phyloP scores from a whole-genome alignment of 371 early-diverging fungal genomes.

The Basidiobolus heterosporus region DNA sequence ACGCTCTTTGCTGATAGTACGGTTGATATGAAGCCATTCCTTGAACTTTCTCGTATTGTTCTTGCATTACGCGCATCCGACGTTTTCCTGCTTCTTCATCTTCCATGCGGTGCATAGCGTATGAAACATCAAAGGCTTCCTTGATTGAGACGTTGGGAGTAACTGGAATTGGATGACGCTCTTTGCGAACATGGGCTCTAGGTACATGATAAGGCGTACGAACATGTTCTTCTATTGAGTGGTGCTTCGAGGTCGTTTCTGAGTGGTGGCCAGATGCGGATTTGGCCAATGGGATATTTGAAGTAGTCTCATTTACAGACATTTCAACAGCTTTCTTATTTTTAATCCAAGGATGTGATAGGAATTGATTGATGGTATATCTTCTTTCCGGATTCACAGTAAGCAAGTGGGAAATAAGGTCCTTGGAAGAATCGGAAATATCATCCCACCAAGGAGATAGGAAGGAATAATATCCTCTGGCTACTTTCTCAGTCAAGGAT shows the following conservation, averaged over 20 bases:
- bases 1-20: conserved; percentile 7
- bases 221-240: background rate
- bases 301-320: conserved; percentile 6
- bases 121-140: conserved; percentile 39
- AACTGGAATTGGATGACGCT: background rate
- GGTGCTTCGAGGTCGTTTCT: background rate
- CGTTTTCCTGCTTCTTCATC: conserved; percentile 18
- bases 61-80: conserved; percentile 9
- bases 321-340: conserved; percentile 10
- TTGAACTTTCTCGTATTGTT: conserved; percentile 15
- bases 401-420: conserved; percentile 66
- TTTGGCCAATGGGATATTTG: conserved; percentile 12
- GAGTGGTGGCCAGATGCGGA: conserved; percentile 13
- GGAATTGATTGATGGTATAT: conserved; percentile 66
- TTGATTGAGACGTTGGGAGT: conserved; percentile 25
- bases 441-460: conserved; percentile 82
- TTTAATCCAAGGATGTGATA: conserved; percentile 71
- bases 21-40: conserved; percentile 3
- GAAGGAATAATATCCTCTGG: conserved; percentile 53
- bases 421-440: conserved; percentile 50
- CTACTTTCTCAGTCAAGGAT: conserved; percentile 56
- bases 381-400: conserved; percentile 67
- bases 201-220: background rate
- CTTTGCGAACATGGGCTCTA: background rate
- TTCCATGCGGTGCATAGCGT: conserved; percentile 38